These are phyloP conservation scores for Pelargonium citronellum DNA, from an alignment of 441 rosid species.

Conservation along the genomic window DNA sequence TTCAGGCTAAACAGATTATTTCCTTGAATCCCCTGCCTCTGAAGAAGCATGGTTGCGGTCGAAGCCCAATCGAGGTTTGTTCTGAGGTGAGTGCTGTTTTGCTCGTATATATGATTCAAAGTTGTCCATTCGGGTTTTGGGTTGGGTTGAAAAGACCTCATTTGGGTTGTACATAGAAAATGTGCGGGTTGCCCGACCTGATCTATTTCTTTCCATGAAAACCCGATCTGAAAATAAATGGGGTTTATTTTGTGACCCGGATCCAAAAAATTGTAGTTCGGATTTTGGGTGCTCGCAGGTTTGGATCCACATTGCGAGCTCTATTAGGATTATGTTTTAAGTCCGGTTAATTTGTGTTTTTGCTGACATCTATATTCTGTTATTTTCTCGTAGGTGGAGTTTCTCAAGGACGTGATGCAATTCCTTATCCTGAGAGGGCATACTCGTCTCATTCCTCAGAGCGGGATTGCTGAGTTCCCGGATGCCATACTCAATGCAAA, in stretches of 20 bases:
- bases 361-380: background rate
- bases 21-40: slow-evolving; percentile 3
- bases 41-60: slow-evolving; percentile 4
- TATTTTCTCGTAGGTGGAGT: background rate
- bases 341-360: too few species aligned
- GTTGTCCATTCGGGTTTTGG: too few species aligned
- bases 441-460: slow-evolving; percentile 9
- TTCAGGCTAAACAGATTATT: slow-evolving; percentile 7
- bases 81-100: background rate
- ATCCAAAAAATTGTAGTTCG: too few species aligned
- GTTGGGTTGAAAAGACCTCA: too few species aligned
- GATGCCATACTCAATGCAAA: slow-evolving; percentile 5
- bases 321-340: background rate
- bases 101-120: too few species aligned
- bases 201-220: too few species aligned
- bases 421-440: slow-evolving; percentile 7
- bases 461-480: slow-evolving; percentile 3
- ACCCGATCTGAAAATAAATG: too few species aligned
- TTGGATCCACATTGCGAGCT: too few species aligned
- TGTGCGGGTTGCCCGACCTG: too few species aligned
- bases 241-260: too few species aligned
- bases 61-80: background rate
- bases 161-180: too few species aligned
- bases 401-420: slow-evolving; percentile 6
- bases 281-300: too few species aligned